Evolutionary conservation across 129 eudicot species (phyloP), one percentile per base, ranked within the genome.

Genomic region (Pittosporum tobira): DNA sequence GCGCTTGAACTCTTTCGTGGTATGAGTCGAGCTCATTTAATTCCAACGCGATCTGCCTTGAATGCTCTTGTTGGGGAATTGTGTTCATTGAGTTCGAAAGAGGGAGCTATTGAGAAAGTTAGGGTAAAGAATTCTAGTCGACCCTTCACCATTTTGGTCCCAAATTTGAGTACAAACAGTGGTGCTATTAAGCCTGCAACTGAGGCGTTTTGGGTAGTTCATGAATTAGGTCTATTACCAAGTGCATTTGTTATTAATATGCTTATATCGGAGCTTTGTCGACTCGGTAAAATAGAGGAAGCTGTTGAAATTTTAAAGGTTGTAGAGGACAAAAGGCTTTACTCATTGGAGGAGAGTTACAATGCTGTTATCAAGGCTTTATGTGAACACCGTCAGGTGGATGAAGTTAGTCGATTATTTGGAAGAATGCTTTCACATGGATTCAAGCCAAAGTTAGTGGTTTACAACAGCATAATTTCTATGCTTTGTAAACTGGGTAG

Each of bases 211-310:
- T 49, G 55, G 55, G 55, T 15, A 22, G 28, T 21, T 22, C 14
- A 22, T 49, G 13, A 49, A 22, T 49, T 49, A 25, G 55, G 55
- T 49, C 9, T 21, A 20, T 21, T 49, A 49, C 55, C 55, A 8
- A 49, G 55, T 49, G 55, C 15, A 49, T 49, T 49, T 49, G 55
- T 49, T 49, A 21, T 49, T 49, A 49, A 6, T 7, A 49, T 49
- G 55, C 55, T 49, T 49, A 49, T 49, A 49, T 18, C 55, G 9
- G 55, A 49, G 55, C 55, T 49, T 23, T 49, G 55, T 22, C 55
- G 55, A 49, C 55, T 49, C 22, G 55, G 55, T 28, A 49, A 12
- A 20, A 23, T 49, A 29, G 23, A 25, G 12, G 55, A 21, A 49
- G 55, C 55, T 49, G 25, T 49, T 21, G 28, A 49, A 4, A 8